Conservation (phyloP, 192 early-diverging fungal genomes). For the Cetraspora pellucida region DNA sequence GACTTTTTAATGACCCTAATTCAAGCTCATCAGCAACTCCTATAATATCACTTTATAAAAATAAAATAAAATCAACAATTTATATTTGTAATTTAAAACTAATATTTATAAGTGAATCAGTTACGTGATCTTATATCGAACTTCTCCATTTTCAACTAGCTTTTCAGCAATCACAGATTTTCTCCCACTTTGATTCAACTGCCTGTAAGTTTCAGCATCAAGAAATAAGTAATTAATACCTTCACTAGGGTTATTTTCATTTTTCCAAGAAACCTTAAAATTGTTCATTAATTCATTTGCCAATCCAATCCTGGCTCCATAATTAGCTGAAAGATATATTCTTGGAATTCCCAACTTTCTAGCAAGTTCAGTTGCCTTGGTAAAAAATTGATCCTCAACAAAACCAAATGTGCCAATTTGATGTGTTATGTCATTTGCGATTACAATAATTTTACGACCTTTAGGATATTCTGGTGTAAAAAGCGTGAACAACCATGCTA, state of each 20-base stretch:
- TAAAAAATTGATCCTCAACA: conserved; percentile 90
- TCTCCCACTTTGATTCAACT: conserved; percentile 55
- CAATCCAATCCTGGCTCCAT: conserved; percentile 96
- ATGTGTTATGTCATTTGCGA: conserved; percentile 98
- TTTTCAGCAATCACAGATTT: conserved; percentile 76
- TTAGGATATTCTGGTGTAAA: conserved; percentile 92
- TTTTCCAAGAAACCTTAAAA: conserved; percentile 89
- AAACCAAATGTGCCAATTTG: conserved; percentile 97
- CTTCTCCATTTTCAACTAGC: conserved; percentile 73
- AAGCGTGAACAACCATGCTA: conserved; percentile 88
- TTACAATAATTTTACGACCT: conserved; percentile 84
- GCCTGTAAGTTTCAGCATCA: conserved; percentile 70
- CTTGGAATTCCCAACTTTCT: conserved; percentile 85
- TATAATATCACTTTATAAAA: conserved; percentile 64
- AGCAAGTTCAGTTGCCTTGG: conserved; percentile 88
- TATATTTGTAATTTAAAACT: too few relatives aligned
- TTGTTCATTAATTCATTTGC: conserved; percentile 87
- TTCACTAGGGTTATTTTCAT: conserved; percentile 74
- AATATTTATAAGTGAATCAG: too few relatives aligned
- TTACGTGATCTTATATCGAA: conserved; percentile 72
- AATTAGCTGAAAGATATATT: conserved; percentile 97
- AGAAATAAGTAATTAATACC: conserved; percentile 96
- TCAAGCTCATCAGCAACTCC: conserved; percentile 87
- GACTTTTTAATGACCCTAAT: conserved; percentile 95
- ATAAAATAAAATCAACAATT: too few relatives aligned